Percentiles rank a stretch among this genome's conserved stretches.
phyloP scores from a whole-genome alignment of 2,329 filamentous ascomycete species.

The Canariomyces notabilis region DNA sequence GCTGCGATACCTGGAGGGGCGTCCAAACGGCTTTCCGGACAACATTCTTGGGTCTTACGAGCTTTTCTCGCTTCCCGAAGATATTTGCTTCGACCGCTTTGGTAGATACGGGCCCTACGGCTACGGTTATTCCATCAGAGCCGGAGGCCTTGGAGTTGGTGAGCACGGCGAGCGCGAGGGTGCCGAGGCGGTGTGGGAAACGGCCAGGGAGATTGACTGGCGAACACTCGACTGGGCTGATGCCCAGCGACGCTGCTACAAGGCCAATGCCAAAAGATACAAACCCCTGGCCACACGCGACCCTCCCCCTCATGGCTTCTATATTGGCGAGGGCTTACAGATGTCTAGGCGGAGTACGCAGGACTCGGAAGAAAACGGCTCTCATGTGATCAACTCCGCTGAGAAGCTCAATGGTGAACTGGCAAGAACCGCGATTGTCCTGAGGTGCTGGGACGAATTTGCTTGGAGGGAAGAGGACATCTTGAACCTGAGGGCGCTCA shows the following conservation, averaged over 20 bases:
- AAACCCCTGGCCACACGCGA: constrained; percentile 39
- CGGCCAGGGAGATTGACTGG: constrained; percentile 69
- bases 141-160: constrained; percentile 78
- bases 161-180: constrained; percentile 80
- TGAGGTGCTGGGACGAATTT: constrained; percentile 79
- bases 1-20: constrained; percentile 69
- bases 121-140: constrained; percentile 72
- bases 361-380: constrained; percentile 20
- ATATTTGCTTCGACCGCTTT: constrained; percentile 90
- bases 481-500: constrained; percentile 76
- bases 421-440: constrained; percentile 68
- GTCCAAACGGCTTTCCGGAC: constrained; percentile 79
- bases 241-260: constrained; percentile 67
- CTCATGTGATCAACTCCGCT: constrained; percentile 16
- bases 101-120: constrained; percentile 87
- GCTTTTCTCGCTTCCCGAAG: constrained; percentile 69
- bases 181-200: constrained; percentile 71
- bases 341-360: constrained; percentile 26
- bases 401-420: constrained; percentile 32
- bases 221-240: constrained; percentile 72
- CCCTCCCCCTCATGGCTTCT: constrained; percentile 46
- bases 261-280: constrained; percentile 68
- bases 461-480: constrained; percentile 74
- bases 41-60: constrained; percentile 84
- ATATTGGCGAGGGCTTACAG: constrained; percentile 36